Evolutionary conservation across 176 grass and related monocot species (phyloP).

Genomic region (Microstegium vimineum): DNA sequence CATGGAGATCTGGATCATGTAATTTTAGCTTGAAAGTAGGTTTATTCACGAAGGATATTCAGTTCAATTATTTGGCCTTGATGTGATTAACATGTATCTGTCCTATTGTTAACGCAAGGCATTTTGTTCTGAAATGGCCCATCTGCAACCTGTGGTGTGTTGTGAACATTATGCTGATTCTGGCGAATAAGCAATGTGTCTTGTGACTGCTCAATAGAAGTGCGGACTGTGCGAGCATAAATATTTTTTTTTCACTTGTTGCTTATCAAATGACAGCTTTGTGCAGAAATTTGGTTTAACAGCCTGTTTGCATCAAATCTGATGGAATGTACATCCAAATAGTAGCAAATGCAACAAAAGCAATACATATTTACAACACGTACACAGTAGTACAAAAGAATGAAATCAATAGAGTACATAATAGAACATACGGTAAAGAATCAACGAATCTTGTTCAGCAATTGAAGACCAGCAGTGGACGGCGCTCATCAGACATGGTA

Average conservation of each 20-base stretch:
- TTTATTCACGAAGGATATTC: neutral
- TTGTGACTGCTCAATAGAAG: neutral
- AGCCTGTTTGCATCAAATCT: neutral
- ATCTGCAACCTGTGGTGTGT: neutral
- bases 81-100: neutral
- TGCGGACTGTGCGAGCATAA: neutral
- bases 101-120: neutral
- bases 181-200: neutral
- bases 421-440: neutral
- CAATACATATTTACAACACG: slow-evolving; percentile 44
- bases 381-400: slow-evolving; percentile 21
- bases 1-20: slow-evolving; percentile 1
- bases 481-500: slow-evolving; percentile 50
- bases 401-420: neutral
- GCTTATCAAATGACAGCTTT: neutral
- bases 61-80: neutral
- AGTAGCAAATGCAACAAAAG: neutral
- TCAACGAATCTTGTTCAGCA: slow-evolving; percentile 12
- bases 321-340: neutral
- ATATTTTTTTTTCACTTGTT: neutral
- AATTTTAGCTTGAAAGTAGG: neutral
- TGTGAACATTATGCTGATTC: neutral
- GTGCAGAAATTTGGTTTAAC: neutral
- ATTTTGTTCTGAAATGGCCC: neutral
- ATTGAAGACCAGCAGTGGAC: neutral